Percentiles rank a stretch among this genome's conserved stretches.
phyloP scores from a whole-genome alignment of 176 grass and related monocot genomes.

The Musa acuminata region DNA sequence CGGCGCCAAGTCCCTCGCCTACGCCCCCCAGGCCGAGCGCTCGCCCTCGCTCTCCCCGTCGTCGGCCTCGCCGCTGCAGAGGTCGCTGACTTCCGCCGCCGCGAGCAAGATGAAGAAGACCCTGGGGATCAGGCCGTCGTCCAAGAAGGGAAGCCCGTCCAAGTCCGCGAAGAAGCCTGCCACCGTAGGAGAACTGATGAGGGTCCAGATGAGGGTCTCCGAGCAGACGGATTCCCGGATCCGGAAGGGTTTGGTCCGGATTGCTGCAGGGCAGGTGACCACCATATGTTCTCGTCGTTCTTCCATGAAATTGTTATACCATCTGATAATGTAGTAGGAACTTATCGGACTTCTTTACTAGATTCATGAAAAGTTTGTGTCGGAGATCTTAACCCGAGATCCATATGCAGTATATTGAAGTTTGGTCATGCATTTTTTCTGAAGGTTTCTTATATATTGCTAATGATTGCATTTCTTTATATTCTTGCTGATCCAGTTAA shows the following conservation, averaged over 20 bases:
- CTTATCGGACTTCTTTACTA: background rate
- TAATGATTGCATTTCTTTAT: background rate
- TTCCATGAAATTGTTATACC: background rate
- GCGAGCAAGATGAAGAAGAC: slow-evolving; percentile 99
- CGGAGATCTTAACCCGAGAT: background rate
- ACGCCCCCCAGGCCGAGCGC: slow-evolving; percentile 56
- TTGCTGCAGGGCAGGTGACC: slow-evolving; percentile 68
- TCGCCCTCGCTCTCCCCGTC: slow-evolving; percentile 15
- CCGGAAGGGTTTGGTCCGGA: slow-evolving; percentile 83
- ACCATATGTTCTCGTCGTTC: background rate
- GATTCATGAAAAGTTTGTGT: background rate
- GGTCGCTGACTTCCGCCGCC: slow-evolving; percentile 76
- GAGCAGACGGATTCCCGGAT: slow-evolving; percentile 80
- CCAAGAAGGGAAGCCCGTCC: slow-evolving; percentile 30
- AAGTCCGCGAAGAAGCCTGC: slow-evolving; percentile 31
- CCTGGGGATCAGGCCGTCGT: slow-evolving; percentile 66
- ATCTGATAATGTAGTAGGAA: background rate
- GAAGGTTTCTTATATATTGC: background rate
- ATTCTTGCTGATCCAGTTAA: background rate
- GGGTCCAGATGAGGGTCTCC: slow-evolving; percentile 76
- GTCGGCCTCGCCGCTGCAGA: slow-evolving; percentile 44
- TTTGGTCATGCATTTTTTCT: background rate
- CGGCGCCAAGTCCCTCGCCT: slow-evolving; percentile 68
- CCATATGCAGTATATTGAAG: background rate
- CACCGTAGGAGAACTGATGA: slow-evolving; percentile 71